Evolutionary conservation across 1,284 basidiomycete species (phyloP), one percentile per base, ranked within the genome.

Genomic region (Cryptococcus amylolentus): DNA sequence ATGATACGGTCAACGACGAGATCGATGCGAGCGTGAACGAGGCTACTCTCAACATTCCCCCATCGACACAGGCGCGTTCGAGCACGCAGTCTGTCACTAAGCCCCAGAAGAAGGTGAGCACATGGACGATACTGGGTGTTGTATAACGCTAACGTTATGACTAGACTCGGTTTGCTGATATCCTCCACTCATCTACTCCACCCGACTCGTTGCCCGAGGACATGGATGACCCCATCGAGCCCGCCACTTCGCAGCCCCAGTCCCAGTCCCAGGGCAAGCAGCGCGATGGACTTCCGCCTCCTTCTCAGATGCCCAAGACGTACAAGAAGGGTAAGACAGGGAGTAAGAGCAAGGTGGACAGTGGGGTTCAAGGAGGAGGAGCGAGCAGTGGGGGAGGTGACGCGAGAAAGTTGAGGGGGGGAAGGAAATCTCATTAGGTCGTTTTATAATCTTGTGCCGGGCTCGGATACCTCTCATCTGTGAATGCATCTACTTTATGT

Each of bases 121-220:
- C 20, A 12, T 23, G 7, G 7, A 42, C 8, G 13, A 7, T 23
- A 8, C 2, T n/a, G 7, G 7, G 14, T 14, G 7, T 42, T 42
- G 41, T 3, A 1, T 13, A 1, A 42, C 41, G 14, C 41, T 10
- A 3, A 42, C 10, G 8, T 1, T 42, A 16, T n/a, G 7, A 10
- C 38, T 4, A 50, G 49, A 50, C 49, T 18, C 49, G 49, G 16
- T 50, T 50, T 27, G 49, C 49, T 16, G 38, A 50, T 16, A 50
- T 38, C 31, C n/a, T n/a, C 13, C 18, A 46, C 7, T 27, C 31
- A 3, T 38, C 48, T 8, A 50, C 35, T 10, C 18, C 18, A 14
- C 49, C 31, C 26, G 49, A 39, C 14, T 39, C 49, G 2, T 7
- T 37, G 7, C 38, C 31, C 49, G 49, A 39, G 38, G 49, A 50